Base-by-base conservation (phyloP, 2,329 filamentous ascomycete genomes). In the Trichoderma aggressivum region DNA sequence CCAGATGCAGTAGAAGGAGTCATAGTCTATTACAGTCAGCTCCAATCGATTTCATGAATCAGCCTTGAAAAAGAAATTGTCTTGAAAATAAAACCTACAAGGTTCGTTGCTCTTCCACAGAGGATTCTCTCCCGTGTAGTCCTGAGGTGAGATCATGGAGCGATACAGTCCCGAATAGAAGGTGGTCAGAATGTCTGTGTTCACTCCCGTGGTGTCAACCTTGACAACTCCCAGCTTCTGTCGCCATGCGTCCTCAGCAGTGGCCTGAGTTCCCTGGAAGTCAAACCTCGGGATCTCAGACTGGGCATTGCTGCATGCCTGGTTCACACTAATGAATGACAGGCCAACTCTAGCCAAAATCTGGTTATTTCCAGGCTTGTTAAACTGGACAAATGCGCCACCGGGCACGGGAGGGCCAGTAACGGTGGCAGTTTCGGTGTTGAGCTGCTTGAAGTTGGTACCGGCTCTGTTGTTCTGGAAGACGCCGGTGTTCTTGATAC, bases 101-200 rank as follows among this genome's bases (percentile, higher is more conserved):
- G 91, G 91, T 78, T 93, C 91, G 0, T 84, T 83, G 50, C 89
- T 91, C 53, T 89, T 79, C 91, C 91, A 94, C 0, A 91, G 79
- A 16, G 88, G 89, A 72, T 93, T 94, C 76, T 93, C 91, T 1
- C 90, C 90, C 0, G 91, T 93, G 75, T 93, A 93, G 76, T 93
- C 91, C 77, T 93, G 91, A 6, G 91, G 91, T 43, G 88, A 91
- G 59, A 93, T 86, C 84, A 93, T 85, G 0, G 88, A 84, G 43
- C 91, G 84, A 76, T 93, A 94, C 7, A 90, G 80, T 0, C 90
- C 90, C 53, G 89, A 91, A 90, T 91, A 93, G 75, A 93, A 93
- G 0, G 88, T 85, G 3, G 83, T 88, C 76, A 91, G 87, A 34
- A 92, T 76, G n/a, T 86, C 82, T 66, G 85, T 85, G 11, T 87